Base-by-base conservation (phyloP, 2,329 filamentous ascomycete genomes). In the Penicillium nordicum region DNA sequence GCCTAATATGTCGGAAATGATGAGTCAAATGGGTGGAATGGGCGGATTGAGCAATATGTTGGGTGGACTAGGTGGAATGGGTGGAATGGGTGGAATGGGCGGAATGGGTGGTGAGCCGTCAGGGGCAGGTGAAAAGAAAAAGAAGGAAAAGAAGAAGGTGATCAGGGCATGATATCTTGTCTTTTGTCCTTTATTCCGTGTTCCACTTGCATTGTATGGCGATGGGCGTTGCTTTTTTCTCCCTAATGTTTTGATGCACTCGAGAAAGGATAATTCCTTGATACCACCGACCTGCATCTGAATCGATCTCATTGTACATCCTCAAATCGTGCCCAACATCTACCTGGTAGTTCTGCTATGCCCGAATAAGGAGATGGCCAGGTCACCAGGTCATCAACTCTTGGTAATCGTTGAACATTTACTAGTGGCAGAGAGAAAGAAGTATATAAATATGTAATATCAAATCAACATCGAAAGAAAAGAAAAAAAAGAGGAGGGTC, bases 121-220 rank as follows among this genome's bases (percentile, higher is more conserved):
- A 11, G 68, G 58, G 32, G 64, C 64, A 4, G 63, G 60, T 6
- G 70, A 74, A 54, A 78, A 75, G 67, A 76, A 74, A 59, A 79
- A 80, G 67, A 79, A 81, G 63, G 73, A 79, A 53, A 79, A 80
- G 69, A 81, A 80, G 72, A 78, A 77, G 68, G 71, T 46, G 21
- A 46, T 69, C 46, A 80, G 80, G 63, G 73, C 72, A 40, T 75
- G 57, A 70, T 53, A 51, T 21, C 36, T 25, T 46, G 36, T 55
- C 55, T 40, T 54, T 38, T 62, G 38, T 55, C 55, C 42, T 54
- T 38, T 62, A 18, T 54, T 65, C 57, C 51, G 50, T 62, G 50
- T 68, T 68, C 56, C 62, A 65, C 58, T 67, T 72, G 69, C 71
- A 74, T 74, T 70, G 67, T 67, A 74, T 65, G 71, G 72, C 71